phyloP scores from a whole-genome alignment of 352 stramenopile genomes.

The Pythium brachiatum region DNA sequence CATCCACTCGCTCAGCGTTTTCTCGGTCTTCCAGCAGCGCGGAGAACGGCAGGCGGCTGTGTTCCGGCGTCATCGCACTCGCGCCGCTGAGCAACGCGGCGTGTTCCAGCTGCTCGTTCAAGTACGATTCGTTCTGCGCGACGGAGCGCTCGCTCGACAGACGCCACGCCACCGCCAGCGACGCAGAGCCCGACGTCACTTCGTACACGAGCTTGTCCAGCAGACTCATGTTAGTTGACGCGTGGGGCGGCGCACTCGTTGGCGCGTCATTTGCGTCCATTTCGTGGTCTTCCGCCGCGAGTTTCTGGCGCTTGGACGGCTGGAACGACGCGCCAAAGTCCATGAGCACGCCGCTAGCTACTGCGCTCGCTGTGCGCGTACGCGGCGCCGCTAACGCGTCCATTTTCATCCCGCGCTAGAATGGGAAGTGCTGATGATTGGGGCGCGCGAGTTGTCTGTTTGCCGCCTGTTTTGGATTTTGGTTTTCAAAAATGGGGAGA shows the following conservation, averaged over 20 bases:
- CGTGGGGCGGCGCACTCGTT: background rate
- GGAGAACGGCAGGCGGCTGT: slow-evolving; percentile 18
- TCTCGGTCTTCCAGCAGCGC: slow-evolving; percentile 19
- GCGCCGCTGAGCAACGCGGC: slow-evolving; percentile 24
- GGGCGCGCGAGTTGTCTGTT: too few relatives aligned
- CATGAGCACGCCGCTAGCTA: background rate
- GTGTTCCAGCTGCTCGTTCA: slow-evolving; percentile 71
- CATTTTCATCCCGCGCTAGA: slow-evolving; percentile 6
- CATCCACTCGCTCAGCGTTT: slow-evolving; percentile 32
- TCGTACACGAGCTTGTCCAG: slow-evolving; percentile 17
- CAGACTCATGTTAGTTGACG: background rate
- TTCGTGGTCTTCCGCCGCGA: slow-evolving; percentile 6
- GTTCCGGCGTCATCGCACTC: slow-evolving; percentile 21
- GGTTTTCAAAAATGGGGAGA: slow-evolving; percentile 4
- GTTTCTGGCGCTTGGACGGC: slow-evolving; percentile 21
- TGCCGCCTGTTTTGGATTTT: slow-evolving; percentile 9
- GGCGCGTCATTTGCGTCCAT: background rate
- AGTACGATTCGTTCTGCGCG: slow-evolving; percentile 41
- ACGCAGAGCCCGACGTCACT: background rate
- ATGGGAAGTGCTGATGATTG: too few relatives aligned
- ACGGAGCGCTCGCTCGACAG: slow-evolving; percentile 44
- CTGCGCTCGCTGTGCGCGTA: slow-evolving; percentile 14
- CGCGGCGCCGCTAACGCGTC: slow-evolving; percentile 9
- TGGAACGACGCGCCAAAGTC: slow-evolving; percentile 15
- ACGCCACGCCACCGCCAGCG: slow-evolving; percentile 33